These are phyloP conservation scores for Farysia itapuensis DNA, from an alignment of 1,284 basidiomycete species.

Conservation along the genomic window DNA sequence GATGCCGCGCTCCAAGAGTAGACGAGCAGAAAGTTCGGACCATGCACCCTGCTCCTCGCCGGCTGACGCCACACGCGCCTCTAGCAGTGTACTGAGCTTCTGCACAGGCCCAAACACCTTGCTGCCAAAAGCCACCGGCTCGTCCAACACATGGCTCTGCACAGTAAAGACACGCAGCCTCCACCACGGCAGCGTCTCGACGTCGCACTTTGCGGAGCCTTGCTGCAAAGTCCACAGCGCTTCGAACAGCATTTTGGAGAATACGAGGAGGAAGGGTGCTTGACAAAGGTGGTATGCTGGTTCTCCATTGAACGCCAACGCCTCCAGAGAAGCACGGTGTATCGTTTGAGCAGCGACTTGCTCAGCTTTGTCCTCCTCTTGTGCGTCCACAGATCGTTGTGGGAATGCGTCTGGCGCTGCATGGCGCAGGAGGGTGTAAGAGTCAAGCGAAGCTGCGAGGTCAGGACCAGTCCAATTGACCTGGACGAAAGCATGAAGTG, in stretches of 20 bases:
- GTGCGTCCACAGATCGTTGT: constrained; percentile 65
- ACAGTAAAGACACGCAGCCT: constrained; percentile 72
- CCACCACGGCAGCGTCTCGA: constrained; percentile 67
- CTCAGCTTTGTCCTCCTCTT: constrained; percentile 50
- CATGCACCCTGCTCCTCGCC: constrained; percentile 46
- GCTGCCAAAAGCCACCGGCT: constrained; percentile 70
- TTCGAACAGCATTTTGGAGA: constrained; percentile 74
- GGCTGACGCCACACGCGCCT: constrained; percentile 4
- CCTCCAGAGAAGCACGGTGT: constrained; percentile 70
- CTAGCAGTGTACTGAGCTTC: constrained; percentile 62
- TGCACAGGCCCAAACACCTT: constrained; percentile 65
- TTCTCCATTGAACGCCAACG: constrained; percentile 83
- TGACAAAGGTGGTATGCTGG: constrained; percentile 90
- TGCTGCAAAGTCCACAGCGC: constrained; percentile 49
- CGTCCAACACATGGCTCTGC: constrained; percentile 83
- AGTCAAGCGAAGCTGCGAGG: constrained; percentile 63
- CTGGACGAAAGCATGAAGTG: constrained; percentile 87
- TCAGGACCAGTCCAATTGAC: constrained; percentile 96
- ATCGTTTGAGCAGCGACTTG: constrained; percentile 59
- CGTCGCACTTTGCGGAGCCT: neutral
- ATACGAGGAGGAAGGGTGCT: constrained; percentile 72
- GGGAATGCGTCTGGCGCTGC: constrained; percentile 59
- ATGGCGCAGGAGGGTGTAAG: constrained; percentile 59
- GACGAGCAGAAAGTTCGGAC: constrained; percentile 69
- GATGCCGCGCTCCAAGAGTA: constrained; percentile 79